These are phyloP conservation scores for Penicillium glabrum DNA, from an alignment of 2,329 filamentous ascomycete species.

Conservation along the genomic window DNA sequence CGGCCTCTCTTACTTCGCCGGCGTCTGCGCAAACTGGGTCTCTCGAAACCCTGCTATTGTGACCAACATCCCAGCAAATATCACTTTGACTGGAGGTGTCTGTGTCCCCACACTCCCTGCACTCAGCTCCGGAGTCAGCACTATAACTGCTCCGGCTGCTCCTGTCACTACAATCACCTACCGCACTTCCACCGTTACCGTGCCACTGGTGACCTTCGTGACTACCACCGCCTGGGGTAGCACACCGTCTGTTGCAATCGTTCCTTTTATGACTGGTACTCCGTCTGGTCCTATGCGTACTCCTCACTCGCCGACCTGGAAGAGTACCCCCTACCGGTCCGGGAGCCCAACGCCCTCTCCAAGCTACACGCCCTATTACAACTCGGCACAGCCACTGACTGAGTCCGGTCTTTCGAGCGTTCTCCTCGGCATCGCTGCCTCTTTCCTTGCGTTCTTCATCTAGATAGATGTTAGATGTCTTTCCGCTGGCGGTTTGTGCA, in stretches of 20 bases:
- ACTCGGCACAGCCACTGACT: conserved; percentile 9
- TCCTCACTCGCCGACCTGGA: background rate
- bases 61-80: conserved; percentile 67
- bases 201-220: conserved; percentile 46
- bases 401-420: background rate
- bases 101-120: conserved; percentile 51
- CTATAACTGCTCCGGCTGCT: conserved; percentile 27
- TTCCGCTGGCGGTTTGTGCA: background rate
- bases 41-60: conserved; percentile 80
- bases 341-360: conserved; percentile 3
- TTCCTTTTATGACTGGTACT: conserved; percentile 24
- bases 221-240: conserved; percentile 27
- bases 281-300: conserved; percentile 7
- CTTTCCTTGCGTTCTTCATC: background rate
- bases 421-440: background rate
- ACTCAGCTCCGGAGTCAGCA: conserved; percentile 41
- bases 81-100: conserved; percentile 51
- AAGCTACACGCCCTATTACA: conserved; percentile 11
- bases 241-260: conserved; percentile 32
- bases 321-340: background rate
- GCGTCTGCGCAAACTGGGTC: conserved; percentile 79
- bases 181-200: conserved; percentile 43
- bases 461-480: background rate
- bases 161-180: conserved; percentile 44
- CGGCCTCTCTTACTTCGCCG: conserved; percentile 82